These are phyloP conservation scores for Withania somnifera DNA, from an alignment of 305 asterid genomes.

Conservation along the genomic window DNA sequence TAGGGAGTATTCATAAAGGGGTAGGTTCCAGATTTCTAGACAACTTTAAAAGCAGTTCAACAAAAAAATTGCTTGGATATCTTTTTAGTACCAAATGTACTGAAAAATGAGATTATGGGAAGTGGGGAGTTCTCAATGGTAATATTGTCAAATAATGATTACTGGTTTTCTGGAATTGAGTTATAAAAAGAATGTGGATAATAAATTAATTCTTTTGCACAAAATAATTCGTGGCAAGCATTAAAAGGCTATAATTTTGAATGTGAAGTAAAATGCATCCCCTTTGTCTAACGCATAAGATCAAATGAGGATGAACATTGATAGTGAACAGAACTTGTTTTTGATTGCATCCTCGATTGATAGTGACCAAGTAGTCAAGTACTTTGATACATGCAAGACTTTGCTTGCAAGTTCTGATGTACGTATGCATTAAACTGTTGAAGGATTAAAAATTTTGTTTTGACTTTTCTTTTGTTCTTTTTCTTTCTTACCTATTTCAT, in stretches of 20 bases:
- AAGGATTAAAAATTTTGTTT: not conserved
- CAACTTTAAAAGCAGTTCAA: not conserved
- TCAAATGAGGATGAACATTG: not conserved
- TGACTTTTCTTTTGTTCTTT: not conserved
- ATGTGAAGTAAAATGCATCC: not conserved
- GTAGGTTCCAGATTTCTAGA: not conserved
- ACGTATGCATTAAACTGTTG: not conserved
- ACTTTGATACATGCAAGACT: not conserved
- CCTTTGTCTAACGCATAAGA: not conserved
- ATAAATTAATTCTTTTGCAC: not conserved
- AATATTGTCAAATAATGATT: not conserved
- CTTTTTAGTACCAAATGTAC: not conserved
- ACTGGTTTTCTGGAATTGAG: not conserved
- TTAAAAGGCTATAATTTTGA: not conserved
- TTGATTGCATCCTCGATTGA: not conserved
- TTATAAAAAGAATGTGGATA: not conserved
- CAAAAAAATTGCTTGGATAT: not conserved
- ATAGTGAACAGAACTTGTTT: not conserved
- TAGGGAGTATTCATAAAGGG: not conserved
- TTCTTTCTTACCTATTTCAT: not conserved
- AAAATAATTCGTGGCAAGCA: not conserved
- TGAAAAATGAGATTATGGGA: too few species aligned
- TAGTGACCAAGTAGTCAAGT: not conserved
- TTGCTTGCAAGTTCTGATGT: not conserved
- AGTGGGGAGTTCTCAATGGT: not conserved